Evolutionary conservation across 768 basidiomycete genomes (phyloP), one percentile per base, ranked within the genome.

Genomic region (Gloeopeniophorella convolvens): DNA sequence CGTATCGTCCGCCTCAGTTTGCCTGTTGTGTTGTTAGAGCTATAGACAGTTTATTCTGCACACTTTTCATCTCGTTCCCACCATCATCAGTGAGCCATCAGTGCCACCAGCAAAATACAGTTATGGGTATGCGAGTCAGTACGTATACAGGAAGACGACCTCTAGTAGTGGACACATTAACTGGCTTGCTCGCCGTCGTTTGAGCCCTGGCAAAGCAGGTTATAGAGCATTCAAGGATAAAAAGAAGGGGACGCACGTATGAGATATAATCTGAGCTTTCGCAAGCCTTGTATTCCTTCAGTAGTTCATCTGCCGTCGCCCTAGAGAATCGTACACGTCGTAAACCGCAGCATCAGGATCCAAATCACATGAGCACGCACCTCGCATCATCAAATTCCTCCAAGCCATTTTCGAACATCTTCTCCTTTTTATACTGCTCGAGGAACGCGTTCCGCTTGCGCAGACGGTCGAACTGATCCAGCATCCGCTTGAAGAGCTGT

Each of bases 301-400:
- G 69, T 15, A 96, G 68, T 59, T 92, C 89, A 45, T 90, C 85
- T 26, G 87, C 89, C 16, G 86, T 89, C 5, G 86, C 89, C 50
- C 90, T 91, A 59, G 8, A 40, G 36, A 48, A 42, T 31, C 44
- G 33, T n/a, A 30, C 20, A 47, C n/a, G 24, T 30, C 37, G 18
- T 32, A 24, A 20, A 35, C 39, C 32, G 21, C 45, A 21, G n/a
- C n/a, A 30, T 48, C 27, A 53, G 24, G 8, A 45, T 32, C 26
- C 15, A 31, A 46, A 18, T 9, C 10, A 42, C 12, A 26, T n/a
- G 4, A 23, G 21, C 8, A 56, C 76, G 51, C 61, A 90, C 92
- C 90, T 80, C n/a, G 96, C 88, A 68, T 96, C 92, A 60, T 98
- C 94, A 66, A 99, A 98, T 68, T 98, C 94, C 57, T 94, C 91